Base-by-base conservation (phyloP, 768 basidiomycete species). In the Tulasnella sp. region DNA sequence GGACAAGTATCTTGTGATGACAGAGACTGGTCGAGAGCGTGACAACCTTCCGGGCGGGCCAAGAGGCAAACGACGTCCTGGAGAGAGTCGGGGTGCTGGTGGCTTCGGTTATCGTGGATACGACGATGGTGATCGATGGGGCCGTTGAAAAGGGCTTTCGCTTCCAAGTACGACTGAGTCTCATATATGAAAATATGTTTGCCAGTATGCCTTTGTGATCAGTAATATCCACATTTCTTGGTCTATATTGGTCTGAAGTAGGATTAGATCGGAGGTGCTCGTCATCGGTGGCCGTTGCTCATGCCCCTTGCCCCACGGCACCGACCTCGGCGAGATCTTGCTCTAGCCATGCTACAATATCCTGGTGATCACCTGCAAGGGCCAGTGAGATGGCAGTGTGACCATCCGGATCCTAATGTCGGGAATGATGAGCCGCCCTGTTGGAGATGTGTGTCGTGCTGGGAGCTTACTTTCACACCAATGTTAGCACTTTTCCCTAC, bases 401-500 rank as follows among this genome's bases (percentile, higher is more conserved):
- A 25, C 76, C 82, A 65, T 88, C 86, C 29, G 79, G 71, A 66
- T 88, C 86, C 86, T 88, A 66, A 25, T 49, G 15, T 34, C 24
- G 27, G 62, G 8, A 64, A 53, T 55, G 48, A 57, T 53, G 31
- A 53, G 10, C 31, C 22, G n/a, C 41, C 27, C 9, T 31, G 29
- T 8, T 38, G 17, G 4, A 53, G 52, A 53, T 46, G 58, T 17
- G 31, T 21, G 42, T 19, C 60, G 41, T 44, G 38, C 3, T 21
- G 38, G 51, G 60, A 61, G 46, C 63, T 45, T 62, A 88, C 92
- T 78, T 84, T 82, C 45, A 86, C 71, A 30, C 70, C 69, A 45
- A 66, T 68, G 64, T 90, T 80, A 4, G 85, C 91, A 3, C 87
- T 89, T 52, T 74, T 72, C 21, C 73, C 64, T 19, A 92, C 67